Evolutionary conservation across 2,329 filamentous ascomycete genomes (phyloP).

Genomic region (Teratosphaeria destructans): DNA sequence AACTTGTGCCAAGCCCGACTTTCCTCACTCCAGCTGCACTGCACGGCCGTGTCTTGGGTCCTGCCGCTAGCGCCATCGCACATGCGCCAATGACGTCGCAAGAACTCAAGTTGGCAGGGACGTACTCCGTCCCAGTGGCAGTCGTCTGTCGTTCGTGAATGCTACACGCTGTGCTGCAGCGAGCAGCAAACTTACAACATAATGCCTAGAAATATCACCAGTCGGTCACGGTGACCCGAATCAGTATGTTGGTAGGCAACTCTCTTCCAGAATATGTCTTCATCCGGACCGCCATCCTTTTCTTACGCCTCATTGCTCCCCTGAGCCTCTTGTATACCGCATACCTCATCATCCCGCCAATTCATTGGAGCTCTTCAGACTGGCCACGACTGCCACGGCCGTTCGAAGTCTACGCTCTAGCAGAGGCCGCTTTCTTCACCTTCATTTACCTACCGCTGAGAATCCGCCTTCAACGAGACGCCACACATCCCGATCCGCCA

Average conservation of each 20-base stretch:
- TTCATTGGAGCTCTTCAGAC: neutral
- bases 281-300: slow-evolving; percentile 3
- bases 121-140: too few species aligned
- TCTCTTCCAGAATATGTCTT: slow-evolving; percentile 7
- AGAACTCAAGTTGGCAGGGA: neutral
- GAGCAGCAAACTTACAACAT: neutral
- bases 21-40: too few species aligned
- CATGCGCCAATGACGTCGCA: neutral
- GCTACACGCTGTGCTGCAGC: neutral
- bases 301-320: slow-evolving; percentile 4
- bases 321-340: neutral
- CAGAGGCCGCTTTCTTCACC: slow-evolving; percentile 44
- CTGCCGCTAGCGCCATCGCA: neutral
- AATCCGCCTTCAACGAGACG: slow-evolving; percentile 37
- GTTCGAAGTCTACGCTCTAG: slow-evolving; percentile 33
- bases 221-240: neutral
- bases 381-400: neutral
- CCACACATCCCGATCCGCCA: slow-evolving; percentile 37
- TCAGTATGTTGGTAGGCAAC: slow-evolving; percentile 3
- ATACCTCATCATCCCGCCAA: neutral
- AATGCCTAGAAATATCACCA: neutral
- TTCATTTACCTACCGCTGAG: slow-evolving; percentile 41
- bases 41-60: neutral
- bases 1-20: too few species aligned
- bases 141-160: neutral